Conservation (phyloP, 352 stramenopile species). For the Poterioochromonas sp. region DNA sequence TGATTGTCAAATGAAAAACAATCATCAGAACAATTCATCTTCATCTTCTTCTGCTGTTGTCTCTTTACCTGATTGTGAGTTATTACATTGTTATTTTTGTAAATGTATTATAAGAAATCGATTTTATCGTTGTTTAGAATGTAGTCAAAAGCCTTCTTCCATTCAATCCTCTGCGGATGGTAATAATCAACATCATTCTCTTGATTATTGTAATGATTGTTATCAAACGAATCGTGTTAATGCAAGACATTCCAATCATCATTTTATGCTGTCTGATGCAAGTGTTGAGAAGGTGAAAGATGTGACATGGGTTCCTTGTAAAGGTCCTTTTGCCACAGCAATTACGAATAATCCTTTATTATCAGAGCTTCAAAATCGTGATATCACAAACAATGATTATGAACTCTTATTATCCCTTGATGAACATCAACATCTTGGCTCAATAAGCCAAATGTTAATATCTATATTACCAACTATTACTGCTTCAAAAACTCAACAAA, state of each 20-base stretch:
- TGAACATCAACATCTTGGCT: neutral
- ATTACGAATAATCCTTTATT: neutral
- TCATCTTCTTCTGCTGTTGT: no score
- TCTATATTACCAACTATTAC: neutral
- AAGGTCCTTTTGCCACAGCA: neutral
- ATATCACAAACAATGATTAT: slow-evolving; percentile 7
- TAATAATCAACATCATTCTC: neutral
- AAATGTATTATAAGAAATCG: neutral
- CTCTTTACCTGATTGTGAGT: no score
- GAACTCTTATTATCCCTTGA: neutral
- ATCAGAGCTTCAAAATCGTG: neutral
- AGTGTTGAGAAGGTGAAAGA: neutral
- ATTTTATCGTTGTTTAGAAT: slow-evolving; percentile 22
- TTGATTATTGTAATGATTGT: slow-evolving; percentile 6
- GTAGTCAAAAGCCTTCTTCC: neutral
- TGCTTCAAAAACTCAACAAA: neutral
- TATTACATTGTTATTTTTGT: neutral
- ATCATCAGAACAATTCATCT: neutral
- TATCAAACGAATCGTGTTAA: neutral
- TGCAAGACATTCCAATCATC: neutral
- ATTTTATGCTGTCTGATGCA: neutral
- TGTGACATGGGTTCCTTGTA: neutral
- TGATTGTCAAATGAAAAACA: neutral
- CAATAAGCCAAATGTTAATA: neutral
- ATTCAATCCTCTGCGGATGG: no score